Evolutionary conservation across 2,329 filamentous ascomycete genomes (phyloP).

Genomic region (Metarhizium album): DNA sequence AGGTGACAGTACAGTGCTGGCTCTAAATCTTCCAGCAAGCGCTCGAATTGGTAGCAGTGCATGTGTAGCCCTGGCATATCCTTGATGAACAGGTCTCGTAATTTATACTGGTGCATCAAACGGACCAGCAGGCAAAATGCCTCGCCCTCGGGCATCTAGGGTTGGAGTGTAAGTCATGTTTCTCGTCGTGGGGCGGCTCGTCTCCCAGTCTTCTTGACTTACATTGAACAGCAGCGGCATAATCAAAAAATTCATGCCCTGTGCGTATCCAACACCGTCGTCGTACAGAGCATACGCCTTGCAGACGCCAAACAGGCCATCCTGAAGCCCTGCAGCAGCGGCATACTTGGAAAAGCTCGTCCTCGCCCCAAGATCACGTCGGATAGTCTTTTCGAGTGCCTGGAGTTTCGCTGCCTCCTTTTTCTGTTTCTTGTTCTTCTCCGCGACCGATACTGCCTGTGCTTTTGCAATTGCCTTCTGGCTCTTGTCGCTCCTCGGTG

Average conservation of each 20-base stretch:
- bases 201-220: conserved; percentile 22
- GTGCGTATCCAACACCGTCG: conserved; percentile 88
- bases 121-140: conserved; percentile 88
- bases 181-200: neutral
- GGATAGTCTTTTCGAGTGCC: conserved; percentile 86
- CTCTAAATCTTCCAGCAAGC: conserved; percentile 84
- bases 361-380: conserved; percentile 77
- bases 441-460: conserved; percentile 51
- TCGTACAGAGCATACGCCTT: conserved; percentile 97
- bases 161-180: conserved; percentile 7
- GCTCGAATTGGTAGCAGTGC: conserved; percentile 89
- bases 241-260: conserved; percentile 97
- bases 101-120: conserved; percentile 91
- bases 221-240: conserved; percentile 95
- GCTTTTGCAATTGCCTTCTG: conserved; percentile 54
- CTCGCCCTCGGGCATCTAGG: conserved; percentile 88
- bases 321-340: conserved; percentile 80
- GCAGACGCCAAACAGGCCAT: conserved; percentile 88
- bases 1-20: conserved; percentile 93
- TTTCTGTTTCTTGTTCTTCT: conserved; percentile 68
- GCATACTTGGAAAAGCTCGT: conserved; percentile 97
- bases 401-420: conserved; percentile 63
- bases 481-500: conserved; percentile 49
- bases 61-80: conserved; percentile 96
- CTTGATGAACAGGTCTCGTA: conserved; percentile 85